Evolutionary conservation across 352 stramenopile species (phyloP).

Genomic region (Sclerospora graminicola): DNA sequence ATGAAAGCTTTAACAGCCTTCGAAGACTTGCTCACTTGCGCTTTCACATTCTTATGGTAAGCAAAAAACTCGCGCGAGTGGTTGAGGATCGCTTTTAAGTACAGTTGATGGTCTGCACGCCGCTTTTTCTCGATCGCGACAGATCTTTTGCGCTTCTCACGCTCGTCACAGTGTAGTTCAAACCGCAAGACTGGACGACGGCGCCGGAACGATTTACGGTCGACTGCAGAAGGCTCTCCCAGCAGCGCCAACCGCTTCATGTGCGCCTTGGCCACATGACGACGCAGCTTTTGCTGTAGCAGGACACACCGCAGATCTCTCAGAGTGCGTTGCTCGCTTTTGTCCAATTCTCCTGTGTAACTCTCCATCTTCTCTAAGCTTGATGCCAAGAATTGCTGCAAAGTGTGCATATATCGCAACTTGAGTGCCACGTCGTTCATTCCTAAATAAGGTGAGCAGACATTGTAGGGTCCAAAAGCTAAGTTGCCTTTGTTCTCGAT

Average conservation of each 20-base stretch:
- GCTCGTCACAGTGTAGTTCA: conserved; percentile 58
- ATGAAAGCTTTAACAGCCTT: conserved; percentile 69
- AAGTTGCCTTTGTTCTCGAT: conserved; percentile 38
- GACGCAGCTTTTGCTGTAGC: conserved; percentile 61
- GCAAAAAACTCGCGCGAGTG: conserved; percentile 79
- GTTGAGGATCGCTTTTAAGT: conserved; percentile 72
- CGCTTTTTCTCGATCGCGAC: conserved; percentile 79
- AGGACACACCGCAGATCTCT: conserved; percentile 57
- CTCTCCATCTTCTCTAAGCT: conserved; percentile 54
- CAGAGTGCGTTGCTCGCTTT: conserved; percentile 37
- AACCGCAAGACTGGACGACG: conserved; percentile 48
- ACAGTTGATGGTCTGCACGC: conserved; percentile 63
- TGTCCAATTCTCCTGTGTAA: conserved; percentile 22
- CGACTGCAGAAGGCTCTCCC: conserved; percentile 48
- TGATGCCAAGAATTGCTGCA: conserved; percentile 59
- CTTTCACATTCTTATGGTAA: conserved; percentile 83
- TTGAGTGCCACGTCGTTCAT: conserved; percentile 67
- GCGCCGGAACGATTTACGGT: conserved; percentile 69
- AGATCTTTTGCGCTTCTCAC: conserved; percentile 73
- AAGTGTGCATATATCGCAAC: conserved; percentile 55
- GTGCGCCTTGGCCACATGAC: conserved; percentile 49
- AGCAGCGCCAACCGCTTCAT: conserved; percentile 52
- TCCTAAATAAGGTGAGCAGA: conserved; percentile 49
- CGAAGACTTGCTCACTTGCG: conserved; percentile 51
- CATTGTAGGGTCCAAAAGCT: conserved; percentile 50